A percentile compares a stretch with the other conserved stretches of the same genome.
These are phyloP conservation scores for Zygoascus ofunaensis DNA, from an alignment of 805 yeast species.

Conservation along the genomic window DNA sequence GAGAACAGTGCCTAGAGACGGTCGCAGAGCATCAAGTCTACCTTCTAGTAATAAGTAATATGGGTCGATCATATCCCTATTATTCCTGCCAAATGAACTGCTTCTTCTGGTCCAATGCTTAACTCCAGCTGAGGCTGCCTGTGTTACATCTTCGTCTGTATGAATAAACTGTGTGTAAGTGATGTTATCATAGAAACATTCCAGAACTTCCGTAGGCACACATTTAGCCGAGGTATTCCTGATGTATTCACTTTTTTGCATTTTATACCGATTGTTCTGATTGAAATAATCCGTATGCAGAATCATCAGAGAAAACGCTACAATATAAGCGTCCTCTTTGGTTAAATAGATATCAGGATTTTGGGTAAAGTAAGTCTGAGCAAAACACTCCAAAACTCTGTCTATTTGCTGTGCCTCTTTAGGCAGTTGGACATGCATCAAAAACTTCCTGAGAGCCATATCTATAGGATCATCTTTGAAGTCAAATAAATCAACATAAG, in stretches of 20 bases:
- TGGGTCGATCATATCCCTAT: conserved; percentile 29
- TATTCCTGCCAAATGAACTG: conserved; percentile 16
- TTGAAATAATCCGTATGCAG: conserved; percentile 70
- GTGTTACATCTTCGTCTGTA: conserved; percentile 29
- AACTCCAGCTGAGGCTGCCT: conserved; percentile 18
- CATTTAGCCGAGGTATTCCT: conserved; percentile 34
- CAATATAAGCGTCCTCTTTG: conserved; percentile 49
- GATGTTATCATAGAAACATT: conserved; percentile 60
- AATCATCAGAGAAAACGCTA: conserved; percentile 57
- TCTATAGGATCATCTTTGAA: conserved; percentile 54
- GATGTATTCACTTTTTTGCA: conserved; percentile 55
- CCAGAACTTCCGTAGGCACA: conserved; percentile 29
- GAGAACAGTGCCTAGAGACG: conserved; percentile 21
- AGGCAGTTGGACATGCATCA: conserved; percentile 53
- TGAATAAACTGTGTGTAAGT: conserved; percentile 49
- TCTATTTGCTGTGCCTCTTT: conserved; percentile 72
- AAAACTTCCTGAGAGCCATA: conserved; percentile 50
- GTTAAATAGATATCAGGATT: conserved; percentile 33
- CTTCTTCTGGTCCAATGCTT: conserved; percentile 21
- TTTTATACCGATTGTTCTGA: conserved; percentile 54
- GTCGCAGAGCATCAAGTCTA: conserved; percentile 28
- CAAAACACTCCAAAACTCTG: conserved; percentile 50
- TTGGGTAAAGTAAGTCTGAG: conserved; percentile 40
- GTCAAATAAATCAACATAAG: conserved; percentile 34
- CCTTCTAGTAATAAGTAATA: conserved; percentile 30